Evolutionary conservation across 139 green algal genomes (phyloP), one percentile per base, ranked within the genome.

Genomic region (Chlorella sp.): DNA sequence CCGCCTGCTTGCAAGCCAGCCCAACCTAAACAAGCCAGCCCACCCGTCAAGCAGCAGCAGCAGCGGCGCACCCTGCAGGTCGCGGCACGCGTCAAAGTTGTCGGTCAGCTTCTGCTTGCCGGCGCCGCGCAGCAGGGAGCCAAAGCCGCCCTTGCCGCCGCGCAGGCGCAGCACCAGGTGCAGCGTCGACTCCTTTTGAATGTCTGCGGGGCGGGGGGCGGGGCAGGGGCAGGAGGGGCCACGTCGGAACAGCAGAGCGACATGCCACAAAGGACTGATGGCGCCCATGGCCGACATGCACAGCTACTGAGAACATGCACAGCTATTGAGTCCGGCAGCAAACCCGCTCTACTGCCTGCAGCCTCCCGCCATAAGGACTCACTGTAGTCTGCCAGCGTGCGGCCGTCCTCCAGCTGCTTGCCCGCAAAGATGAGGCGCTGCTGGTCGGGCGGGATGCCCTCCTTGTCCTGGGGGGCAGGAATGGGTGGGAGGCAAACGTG

Each of bases 91-190:
- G 83, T 99, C 95, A 76, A 96, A 96, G 88, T 99, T 99, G 82
- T 92, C 94, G 16, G 94, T 97, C 30, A 95, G 86, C 76, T 96
- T 95, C 6, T 92, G 94, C 26, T 94, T 90, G 32, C 94, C 96
- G n/a, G 95, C 93, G 26, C 92, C 95, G n/a, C 97, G 92, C 78
- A 99, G 92, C 86, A 98, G 86, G 3, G 96, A 94, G 0, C 97
- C 97, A 89, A 99, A 99, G 54, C 97, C 97, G 19, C 97, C 97
- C 89, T 99, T 99, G 87, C 96, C 96, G 76, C 96, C 96, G 67
- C 95, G 92, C 84, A 99, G 93, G 40, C 96, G 94, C 73, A 99
- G 93, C 88, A 99, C 96, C 90, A 99, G 82, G 90, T 99, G 96
- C 34, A 99, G 93, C 3, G 96, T 99, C n/a, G 94, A 96, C 91